phyloP scores from a whole-genome alignment of 306 rosid species.

The Glycine latifolia region DNA sequence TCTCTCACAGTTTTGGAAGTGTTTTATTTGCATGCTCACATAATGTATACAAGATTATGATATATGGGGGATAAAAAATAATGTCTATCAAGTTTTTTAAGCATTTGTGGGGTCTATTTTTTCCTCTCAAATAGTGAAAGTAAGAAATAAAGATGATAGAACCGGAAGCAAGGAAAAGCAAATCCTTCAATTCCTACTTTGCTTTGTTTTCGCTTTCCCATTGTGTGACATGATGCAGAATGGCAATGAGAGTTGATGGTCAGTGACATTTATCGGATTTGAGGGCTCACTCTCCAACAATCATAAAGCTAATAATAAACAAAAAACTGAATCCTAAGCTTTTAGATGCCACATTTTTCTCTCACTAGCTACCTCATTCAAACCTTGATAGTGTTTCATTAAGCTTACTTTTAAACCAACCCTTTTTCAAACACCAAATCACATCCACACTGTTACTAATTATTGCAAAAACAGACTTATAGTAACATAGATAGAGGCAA shows the following conservation, averaged over 20 bases:
- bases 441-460: constrained; percentile 55
- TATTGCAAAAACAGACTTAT: constrained; percentile 47
- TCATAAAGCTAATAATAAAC: constrained; percentile 28
- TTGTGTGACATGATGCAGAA: constrained; percentile 41
- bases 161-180: constrained; percentile 45
- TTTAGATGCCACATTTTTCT: constrained; percentile 44
- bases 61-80: neutral
- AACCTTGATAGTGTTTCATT: constrained; percentile 58
- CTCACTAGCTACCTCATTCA: constrained; percentile 42
- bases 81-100: constrained; percentile 41
- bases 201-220: constrained; percentile 29
- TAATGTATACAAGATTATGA: neutral
- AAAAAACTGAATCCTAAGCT: constrained; percentile 23
- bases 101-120: constrained; percentile 46
- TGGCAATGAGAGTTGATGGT: constrained; percentile 47
- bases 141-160: constrained; percentile 48
- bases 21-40: neutral
- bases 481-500: neutral
- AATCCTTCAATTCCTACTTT: constrained; percentile 27
- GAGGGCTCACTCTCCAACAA: constrained; percentile 63
- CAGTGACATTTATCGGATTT: constrained; percentile 45
- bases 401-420: constrained; percentile 62
- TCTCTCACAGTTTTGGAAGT: too few species aligned
- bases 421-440: constrained; percentile 72
- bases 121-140: constrained; percentile 46